Conservation (phyloP, 1,284 basidiomycete genomes). For the Albatrellus sp. region DNA sequence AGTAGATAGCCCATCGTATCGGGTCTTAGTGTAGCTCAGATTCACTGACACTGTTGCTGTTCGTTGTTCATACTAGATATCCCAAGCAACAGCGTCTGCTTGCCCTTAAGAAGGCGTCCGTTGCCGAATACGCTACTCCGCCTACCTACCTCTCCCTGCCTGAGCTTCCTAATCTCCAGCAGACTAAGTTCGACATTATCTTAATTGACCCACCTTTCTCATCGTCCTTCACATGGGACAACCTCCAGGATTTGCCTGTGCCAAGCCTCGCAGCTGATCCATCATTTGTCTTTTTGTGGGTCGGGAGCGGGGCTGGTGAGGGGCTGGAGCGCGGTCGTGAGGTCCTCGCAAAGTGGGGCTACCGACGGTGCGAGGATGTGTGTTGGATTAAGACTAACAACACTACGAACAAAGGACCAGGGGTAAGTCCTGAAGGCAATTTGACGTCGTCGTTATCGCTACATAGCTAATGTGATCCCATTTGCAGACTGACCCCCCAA, state of each 20-base stretch:
- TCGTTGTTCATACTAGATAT: slow-evolving; percentile 42
- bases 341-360: slow-evolving; percentile 89
- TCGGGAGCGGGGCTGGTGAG: slow-evolving; percentile 82
- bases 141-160: slow-evolving; percentile 59
- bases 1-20: not conserved
- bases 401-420: slow-evolving; percentile 55
- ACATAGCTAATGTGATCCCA: too few species aligned
- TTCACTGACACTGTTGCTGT: slow-evolving; percentile 3
- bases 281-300: slow-evolving; percentile 93
- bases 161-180: slow-evolving; percentile 39
- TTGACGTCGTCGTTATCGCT: too few species aligned
- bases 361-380: slow-evolving; percentile 91
- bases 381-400: slow-evolving; percentile 93
- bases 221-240: slow-evolving; percentile 74
- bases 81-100: slow-evolving; percentile 81
- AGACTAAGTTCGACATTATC: slow-evolving; percentile 85
- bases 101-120: slow-evolving; percentile 64
- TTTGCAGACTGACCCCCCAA: slow-evolving; percentile 63
- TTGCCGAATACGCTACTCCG: slow-evolving; percentile 47
- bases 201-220: slow-evolving; percentile 85
- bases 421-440: slow-evolving; percentile 27
- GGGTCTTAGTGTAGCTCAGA: not conserved
- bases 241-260: slow-evolving; percentile 73
- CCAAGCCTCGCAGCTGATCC: slow-evolving; percentile 82
- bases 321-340: slow-evolving; percentile 90